Evolutionary conservation across 495 filamentous ascomycete genomes (phyloP), one percentile per base, ranked within the genome.

Genomic region (Neurospora africana): DNA sequence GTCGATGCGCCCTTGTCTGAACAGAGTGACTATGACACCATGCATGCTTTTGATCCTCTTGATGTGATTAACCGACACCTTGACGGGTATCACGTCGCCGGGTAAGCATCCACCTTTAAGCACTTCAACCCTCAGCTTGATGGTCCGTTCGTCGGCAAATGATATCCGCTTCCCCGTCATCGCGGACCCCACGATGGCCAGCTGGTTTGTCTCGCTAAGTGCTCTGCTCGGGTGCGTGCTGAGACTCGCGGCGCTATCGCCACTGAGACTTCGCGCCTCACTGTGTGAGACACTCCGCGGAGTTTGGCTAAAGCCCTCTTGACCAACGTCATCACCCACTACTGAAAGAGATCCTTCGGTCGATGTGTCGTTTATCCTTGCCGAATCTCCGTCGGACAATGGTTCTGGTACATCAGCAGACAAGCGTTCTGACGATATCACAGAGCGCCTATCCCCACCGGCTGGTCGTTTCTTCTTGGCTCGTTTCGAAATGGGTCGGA

Each of bases 21-120:
- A 97, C 5, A 99, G 84, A 2, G 95, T 99, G 36, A 97, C 85
- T 71, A 99, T 95, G 68, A 98, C 91, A 0, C 95, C 95, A 75
- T 94, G 91, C 82, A 97, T 84, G 77, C 92, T 98, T 78, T 92
- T 93, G 77, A 98, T 90, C 69, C 88, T 87, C 75, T 94, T 95
- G 68, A 88, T 93, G 76, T 98, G 96, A 76, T 92, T 89, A 72
- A 99, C 89, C 0, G 86, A 89, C 70, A 98, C 89, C 76, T 88
- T 91, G 47, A 99, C 84, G 1, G 92, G 88, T 33, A 99, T 83
- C 23, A 87, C 87, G 75, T 98, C 95, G 17, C 95, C 95, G 1
- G 92, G 89, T 27, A 99, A 86, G 80, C 91, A 94, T 70, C 96
- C 95, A 11, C 91, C 90, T 81, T 91, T 91, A 67, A 90, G 81